phyloP scores from a whole-genome alignment of 371 early-diverging fungal species.

The Rhizopus stolonifer region DNA sequence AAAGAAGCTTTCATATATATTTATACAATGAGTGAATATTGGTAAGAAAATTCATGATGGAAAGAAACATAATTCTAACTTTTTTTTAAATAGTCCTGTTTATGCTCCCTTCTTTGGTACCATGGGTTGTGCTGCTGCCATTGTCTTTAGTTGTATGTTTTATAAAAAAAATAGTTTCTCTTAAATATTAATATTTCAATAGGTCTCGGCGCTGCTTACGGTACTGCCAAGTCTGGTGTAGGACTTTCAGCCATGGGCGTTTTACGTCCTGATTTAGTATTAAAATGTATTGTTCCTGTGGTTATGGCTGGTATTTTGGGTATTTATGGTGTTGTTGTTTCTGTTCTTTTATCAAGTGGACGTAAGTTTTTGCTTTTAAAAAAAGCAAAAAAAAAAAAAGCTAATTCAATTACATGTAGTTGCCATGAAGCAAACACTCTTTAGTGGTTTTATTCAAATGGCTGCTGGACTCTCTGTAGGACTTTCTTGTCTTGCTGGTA shows the following conservation, averaged over 20 bases:
- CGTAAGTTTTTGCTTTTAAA: conserved; percentile 49
- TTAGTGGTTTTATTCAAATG: conserved; percentile 84
- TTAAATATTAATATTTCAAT: too few species aligned
- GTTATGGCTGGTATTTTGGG: conserved; percentile 98
- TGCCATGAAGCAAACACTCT: conserved; percentile 46
- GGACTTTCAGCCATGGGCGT: conserved; percentile 94
- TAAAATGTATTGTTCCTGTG: conserved; percentile 91
- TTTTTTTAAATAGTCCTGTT: conserved; percentile 82
- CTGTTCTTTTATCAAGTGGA: conserved; percentile 80
- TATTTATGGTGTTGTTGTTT: conserved; percentile 92
- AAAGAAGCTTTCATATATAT: not conserved
- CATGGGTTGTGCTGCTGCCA: conserved; percentile 92
- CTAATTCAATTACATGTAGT: conserved; percentile 27
- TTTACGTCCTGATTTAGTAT: conserved; percentile 88
- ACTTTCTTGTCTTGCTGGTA: conserved; percentile 76
- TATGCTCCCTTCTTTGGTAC: conserved; percentile 95
- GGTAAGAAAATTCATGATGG: conserved; percentile 7
- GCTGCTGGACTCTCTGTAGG: conserved; percentile 93
- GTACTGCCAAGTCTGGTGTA: conserved; percentile 95
- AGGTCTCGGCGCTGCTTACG: conserved; percentile 93
- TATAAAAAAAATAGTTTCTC: conserved; percentile 61
- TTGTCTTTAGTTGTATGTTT: conserved; percentile 94
- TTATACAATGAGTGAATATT: conserved; percentile 18
- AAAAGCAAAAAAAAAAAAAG: too few species aligned
- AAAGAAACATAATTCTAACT: conserved; percentile 1